Percentiles rank a stretch among this genome's conserved stretches.
Evolutionary conservation across 1,284 basidiomycete genomes (phyloP).

Genomic region (Leccinum idahoense): DNA sequence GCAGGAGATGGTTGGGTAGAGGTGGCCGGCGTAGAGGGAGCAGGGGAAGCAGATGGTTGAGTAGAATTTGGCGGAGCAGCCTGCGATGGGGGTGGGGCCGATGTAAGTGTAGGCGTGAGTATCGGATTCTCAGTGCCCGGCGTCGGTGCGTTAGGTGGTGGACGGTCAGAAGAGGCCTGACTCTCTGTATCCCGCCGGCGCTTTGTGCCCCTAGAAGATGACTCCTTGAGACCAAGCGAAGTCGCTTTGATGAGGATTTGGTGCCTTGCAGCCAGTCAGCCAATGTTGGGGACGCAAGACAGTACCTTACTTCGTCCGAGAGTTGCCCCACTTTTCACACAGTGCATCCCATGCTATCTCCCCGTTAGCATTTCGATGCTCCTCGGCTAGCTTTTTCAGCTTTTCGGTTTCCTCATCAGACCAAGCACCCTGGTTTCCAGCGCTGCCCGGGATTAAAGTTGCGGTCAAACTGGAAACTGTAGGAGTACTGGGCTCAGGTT

Average conservation of each 20-base stretch:
- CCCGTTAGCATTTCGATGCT: constrained; percentile 47
- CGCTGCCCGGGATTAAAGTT: constrained; percentile 30
- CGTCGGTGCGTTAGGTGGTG: constrained; percentile 22
- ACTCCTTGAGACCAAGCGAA: constrained; percentile 67
- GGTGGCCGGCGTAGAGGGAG: constrained; percentile 29
- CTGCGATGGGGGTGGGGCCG: constrained; percentile 20
- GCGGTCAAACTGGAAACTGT: constrained; percentile 18
- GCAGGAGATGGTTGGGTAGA: constrained; percentile 28
- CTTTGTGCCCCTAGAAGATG: constrained; percentile 59
- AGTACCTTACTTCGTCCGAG: constrained; percentile 53
- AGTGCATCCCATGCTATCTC: constrained; percentile 75
- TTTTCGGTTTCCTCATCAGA: constrained; percentile 68
- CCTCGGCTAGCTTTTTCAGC: constrained; percentile 60
- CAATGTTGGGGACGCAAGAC: background rate
- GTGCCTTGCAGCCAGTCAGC: constrained; percentile 42
- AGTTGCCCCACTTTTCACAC: constrained; percentile 63
- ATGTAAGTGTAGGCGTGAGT: constrained; percentile 15
- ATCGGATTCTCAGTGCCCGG: constrained; percentile 22
- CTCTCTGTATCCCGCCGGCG: constrained; percentile 50
- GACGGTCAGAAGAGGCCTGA: constrained; percentile 28
- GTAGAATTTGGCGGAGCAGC: constrained; percentile 15
- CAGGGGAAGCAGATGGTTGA: constrained; percentile 27
- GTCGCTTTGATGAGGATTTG: constrained; percentile 77
- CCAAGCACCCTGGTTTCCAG: constrained; percentile 66
- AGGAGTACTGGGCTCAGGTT: constrained; percentile 26